These are phyloP conservation scores for Gyromitra esculenta DNA, from an alignment of 2,329 filamentous ascomycete species.

Conservation along the genomic window DNA sequence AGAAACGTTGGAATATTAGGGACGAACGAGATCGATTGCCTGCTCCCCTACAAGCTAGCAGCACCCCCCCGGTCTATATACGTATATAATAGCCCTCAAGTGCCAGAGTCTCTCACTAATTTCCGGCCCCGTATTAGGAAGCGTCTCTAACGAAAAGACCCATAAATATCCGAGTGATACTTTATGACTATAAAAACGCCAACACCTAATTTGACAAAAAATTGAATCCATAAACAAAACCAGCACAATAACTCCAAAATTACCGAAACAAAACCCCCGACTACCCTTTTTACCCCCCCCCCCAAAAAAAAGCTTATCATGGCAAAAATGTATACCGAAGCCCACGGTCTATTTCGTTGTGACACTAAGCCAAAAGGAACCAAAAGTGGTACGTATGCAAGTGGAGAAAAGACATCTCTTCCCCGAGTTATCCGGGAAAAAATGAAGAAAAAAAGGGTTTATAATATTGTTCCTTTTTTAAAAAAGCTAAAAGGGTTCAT, in stretches of 20 bases:
- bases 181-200: not conserved
- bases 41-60: no score
- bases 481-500: slow-evolving; percentile 26
- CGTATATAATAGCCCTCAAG: no score
- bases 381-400: not conserved
- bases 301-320: not conserved
- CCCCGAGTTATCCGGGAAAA: slow-evolving; percentile 9
- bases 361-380: slow-evolving; percentile 5
- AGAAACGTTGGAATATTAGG: no score
- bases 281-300: not conserved
- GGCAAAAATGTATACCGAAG: not conserved
- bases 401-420: not conserved
- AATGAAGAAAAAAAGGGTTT: slow-evolving; percentile 27
- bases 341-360: not conserved
- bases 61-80: no score
- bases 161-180: not conserved
- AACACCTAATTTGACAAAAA: not conserved
- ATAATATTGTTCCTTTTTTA: slow-evolving; percentile 37
- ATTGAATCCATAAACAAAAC: not conserved
- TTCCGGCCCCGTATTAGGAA: no score
- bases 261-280: not conserved
- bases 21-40: no score
- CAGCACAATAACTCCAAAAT: not conserved
- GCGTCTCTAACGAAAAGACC: no score
- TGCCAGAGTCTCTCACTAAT: no score